Evolutionary conservation across 345 rosid species (phyloP), one percentile per base, ranked within the genome.

Genomic region (Eucalyptus victrix): DNA sequence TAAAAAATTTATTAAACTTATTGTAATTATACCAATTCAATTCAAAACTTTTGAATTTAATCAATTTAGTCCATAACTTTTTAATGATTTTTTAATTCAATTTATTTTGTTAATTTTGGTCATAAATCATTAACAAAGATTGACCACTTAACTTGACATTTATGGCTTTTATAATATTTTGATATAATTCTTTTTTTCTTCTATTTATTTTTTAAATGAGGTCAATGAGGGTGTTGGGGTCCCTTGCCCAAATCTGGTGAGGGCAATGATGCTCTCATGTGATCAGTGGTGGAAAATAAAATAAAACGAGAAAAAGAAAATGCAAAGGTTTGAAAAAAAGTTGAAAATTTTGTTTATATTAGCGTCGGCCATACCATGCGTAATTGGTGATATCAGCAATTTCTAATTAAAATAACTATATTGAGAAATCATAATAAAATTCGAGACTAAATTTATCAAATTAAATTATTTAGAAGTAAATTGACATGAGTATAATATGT

Each of bases 291-390:
- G 30, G 13, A 11, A 23, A 56, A 56, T 56, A 56, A 23, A 24
- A 23, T 23, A 56, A 56, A 56, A 56, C 0, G 10, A 56, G 26
- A 56, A 56, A 23, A 21, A 56, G 5, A 56, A 24, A 56, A 56
- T 4, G 13, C 0, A 5, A 4, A 24, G 30, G 6, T 23, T 56
- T 56, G 13, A 56, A 26, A 56, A 56, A 56, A 24, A 10, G 62
- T 56, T 56, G 14, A 56, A 56, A 23, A 9, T 0, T 9, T 56
- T 56, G 6, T 24, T 56, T 9, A 56, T 1, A 5, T 56, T 23
- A 26, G 1, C 0, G 6, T 0, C 0, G 0, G 10, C 5, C 26
- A 53, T 19, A 2, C 10, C 1, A 53, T 53, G 2, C 5, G 3
- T 7, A 53, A 53, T 2, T 19, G 11, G 0, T 53, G 1, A 53